Evolutionary conservation across 306 rosid species (phyloP).

Genomic region (Prosopis cineraria): DNA sequence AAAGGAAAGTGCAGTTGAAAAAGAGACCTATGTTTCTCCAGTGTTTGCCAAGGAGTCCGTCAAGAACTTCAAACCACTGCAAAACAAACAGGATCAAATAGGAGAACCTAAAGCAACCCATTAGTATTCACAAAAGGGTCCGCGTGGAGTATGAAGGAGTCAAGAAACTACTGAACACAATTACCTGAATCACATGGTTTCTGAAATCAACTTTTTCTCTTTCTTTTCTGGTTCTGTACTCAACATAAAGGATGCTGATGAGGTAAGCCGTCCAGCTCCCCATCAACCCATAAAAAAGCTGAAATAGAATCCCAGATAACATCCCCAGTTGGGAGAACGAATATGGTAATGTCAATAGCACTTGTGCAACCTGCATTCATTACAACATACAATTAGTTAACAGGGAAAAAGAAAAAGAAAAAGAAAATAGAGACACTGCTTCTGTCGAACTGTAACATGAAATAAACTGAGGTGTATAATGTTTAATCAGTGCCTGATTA

Average conservation of each 20-base stretch:
- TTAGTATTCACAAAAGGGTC: not conserved
- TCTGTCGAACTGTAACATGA: not conserved
- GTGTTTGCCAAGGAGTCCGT: conserved; percentile 71
- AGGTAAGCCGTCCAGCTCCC: conserved; percentile 89
- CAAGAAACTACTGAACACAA: not conserved
- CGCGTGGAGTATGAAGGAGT: not conserved
- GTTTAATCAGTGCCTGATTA: conserved; percentile 50
- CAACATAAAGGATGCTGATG: conserved; percentile 69
- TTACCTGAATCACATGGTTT: conserved; percentile 73
- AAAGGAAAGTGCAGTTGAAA: conserved; percentile 77
- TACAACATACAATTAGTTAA: not conserved
- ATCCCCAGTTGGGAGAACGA: conserved; percentile 80
- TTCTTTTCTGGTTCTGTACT: conserved; percentile 78
- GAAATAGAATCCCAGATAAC: conserved; percentile 68
- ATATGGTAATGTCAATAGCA: conserved; percentile 71
- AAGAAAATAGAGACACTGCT: not conserved
- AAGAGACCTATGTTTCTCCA: conserved; percentile 74
- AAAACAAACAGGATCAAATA: not conserved
- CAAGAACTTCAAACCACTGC: conserved; percentile 87
- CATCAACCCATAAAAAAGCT: conserved; percentile 71
- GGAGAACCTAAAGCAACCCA: not conserved
- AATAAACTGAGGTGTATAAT: not conserved
- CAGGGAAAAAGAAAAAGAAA: not conserved
- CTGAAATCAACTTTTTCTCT: conserved; percentile 77
- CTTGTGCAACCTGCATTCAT: conserved; percentile 70